Base-by-base conservation (phyloP, 1,284 basidiomycete genomes). In the Schizopora paradoxa region DNA sequence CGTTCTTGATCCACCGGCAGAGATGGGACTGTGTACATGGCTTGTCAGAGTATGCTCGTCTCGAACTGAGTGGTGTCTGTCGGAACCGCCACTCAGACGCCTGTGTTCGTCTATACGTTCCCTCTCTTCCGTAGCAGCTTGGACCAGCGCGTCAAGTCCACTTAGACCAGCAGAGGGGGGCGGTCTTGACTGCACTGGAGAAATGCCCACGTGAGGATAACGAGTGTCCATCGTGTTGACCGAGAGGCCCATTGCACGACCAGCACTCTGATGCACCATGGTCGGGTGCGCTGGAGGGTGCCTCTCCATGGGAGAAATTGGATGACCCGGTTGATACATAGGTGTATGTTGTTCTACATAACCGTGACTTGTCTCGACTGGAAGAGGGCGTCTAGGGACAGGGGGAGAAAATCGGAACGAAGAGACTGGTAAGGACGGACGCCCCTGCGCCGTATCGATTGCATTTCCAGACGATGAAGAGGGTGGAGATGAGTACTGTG, bases 81-180 rank as follows among this genome's bases (percentile, higher is more conserved):
- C 43, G 19, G 58, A 55, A 21, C 64, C 59, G 42, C 62, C 61
- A 43, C 62, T 63, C 29, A 76, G 61, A 40, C 73, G 60, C 41
- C 72, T 51, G 23, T 41, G 23, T 13, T 34, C 41, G 36, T 44
- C 45, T 6, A 47, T 51, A 10, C 45, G 44, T 29, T 47, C 65
- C 38, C 70, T 66, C 51, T 78, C 76, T 51, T 74, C 70, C 0
- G 71, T 71, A 1, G 76, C 76, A 25, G 68, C 76, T 57, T 77
- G 73, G 10, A 77, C 75, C 43, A 79, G 66, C 0, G 73, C 73
- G 40, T 79, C 75, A 47, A 79, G 59, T 10, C 69, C 72, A n/a
- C 66, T 54, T 43, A 56, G 58, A 48, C 14, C 58, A 49, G 10
- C 41, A 58, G 49, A 39, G 31, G 14, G 40, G 19, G 48, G 43